Base-by-base conservation (phyloP, 805 yeast genomes). In the Ascoidea rubescens region DNA sequence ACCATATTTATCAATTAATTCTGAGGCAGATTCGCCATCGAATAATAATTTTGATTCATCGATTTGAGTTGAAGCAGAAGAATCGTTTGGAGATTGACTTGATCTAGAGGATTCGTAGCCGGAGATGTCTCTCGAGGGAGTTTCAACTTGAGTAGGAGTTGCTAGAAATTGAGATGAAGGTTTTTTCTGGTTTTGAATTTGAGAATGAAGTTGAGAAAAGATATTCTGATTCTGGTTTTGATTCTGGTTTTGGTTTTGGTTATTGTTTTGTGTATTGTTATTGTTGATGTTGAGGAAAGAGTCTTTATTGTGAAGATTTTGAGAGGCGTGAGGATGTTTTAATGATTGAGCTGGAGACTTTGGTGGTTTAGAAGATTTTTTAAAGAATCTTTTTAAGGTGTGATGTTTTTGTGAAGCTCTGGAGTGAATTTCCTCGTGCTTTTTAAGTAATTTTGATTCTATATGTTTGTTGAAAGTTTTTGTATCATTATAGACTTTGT, bases 1-100 rank as follows among this genome's bases (percentile, higher is more conserved):
- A 46, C 95, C 93, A 65, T 87, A 88, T 59, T 84, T 82, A 51
- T 79, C 74, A 53, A 78, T 63, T 47, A 77, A 55, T 51, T 68
- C 71, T 31, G 64, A 62, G 4, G 73, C 69, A 49, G 66, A 63
- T 49, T 68, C 71, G 0, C 70, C 62, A 32, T 71, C 70, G 54
- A 70, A 70, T 33, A 71, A 55, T 32, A 69, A 60, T 56, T 67
- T 64, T 45, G 28, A 21, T 21, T 21, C 28, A 21, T 21, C 64
- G 58, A 8, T 57, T 55, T 45, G 53, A 48, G 31, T 49, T 30
- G 54, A 45, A 5, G 14, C 43, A 37, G 51, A 45, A 4, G 53
- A 50, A 32, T 53, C 48, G 21, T 48, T 48, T 28, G 54, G 54
- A 17, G 53, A 49, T 49, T 52, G 14, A 16, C 51, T 42, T 10